These are phyloP conservation scores for Primulina huaijiensis DNA, from an alignment of 257 asterid genomes.

Conservation along the genomic window DNA sequence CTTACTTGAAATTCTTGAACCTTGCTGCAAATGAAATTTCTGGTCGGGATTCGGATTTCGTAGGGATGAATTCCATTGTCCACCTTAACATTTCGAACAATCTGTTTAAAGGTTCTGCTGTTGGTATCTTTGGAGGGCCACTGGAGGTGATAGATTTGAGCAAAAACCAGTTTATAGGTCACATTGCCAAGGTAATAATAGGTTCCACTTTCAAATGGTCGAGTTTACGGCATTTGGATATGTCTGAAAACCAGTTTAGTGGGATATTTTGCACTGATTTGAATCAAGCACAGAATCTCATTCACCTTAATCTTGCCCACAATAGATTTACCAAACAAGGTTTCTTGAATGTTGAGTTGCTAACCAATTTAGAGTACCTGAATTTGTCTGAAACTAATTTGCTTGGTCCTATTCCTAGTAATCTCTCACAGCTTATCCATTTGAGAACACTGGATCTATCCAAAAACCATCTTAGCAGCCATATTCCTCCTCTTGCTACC, in stretches of 20 bases:
- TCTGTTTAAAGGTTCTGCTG: conserved; percentile 64
- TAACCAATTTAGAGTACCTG: conserved; percentile 60
- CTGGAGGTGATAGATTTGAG: conserved; percentile 86
- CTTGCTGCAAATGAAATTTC: conserved; percentile 55
- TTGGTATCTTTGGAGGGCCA: conserved; percentile 53
- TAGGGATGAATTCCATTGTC: conserved; percentile 42
- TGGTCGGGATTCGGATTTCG: conserved; percentile 66
- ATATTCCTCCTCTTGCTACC: conserved; percentile 47
- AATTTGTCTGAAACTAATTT: conserved; percentile 70
- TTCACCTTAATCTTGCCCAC: conserved; percentile 74
- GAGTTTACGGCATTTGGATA: conserved; percentile 62
- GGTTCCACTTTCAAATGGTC: conserved; percentile 58
- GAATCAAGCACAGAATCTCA: conserved; percentile 47
- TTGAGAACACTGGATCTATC: conserved; percentile 73
- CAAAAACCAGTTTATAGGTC: conserved; percentile 82
- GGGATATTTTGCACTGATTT: conserved; percentile 53
- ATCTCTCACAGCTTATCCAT: conserved; percentile 43
- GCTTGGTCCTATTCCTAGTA: conserved; percentile 61
- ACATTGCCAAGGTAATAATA: conserved; percentile 69
- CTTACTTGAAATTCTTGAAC: conserved; percentile 53
- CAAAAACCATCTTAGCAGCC: conserved; percentile 53
- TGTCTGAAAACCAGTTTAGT: conserved; percentile 77
- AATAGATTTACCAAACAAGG: conserved; percentile 65
- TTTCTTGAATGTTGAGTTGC: conserved; percentile 40
- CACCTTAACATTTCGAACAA: conserved; percentile 78